Percentiles rank a stretch among this genome's conserved stretches.
Evolutionary conservation across 164 flowering plant genomes (phyloP).

Genomic region (Magnolia sinica): DNA sequence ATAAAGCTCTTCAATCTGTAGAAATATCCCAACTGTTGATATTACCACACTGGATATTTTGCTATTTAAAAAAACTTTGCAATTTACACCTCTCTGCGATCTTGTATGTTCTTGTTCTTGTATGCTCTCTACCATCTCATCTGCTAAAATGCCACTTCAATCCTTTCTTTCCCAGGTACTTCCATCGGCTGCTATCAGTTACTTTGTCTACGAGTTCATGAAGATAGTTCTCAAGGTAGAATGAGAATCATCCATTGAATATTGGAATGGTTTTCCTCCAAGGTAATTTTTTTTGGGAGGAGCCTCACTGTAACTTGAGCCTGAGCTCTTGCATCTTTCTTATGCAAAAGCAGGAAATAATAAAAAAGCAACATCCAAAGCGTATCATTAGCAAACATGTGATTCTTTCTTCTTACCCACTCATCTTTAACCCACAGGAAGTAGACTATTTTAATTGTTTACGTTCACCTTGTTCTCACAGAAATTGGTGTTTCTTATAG

Average conservation of each 20-base stretch:
- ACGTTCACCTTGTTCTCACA: too few relatives aligned
- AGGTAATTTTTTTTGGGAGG: neutral
- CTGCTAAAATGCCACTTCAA: neutral
- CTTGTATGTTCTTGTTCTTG: too few relatives aligned
- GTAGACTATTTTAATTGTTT: too few relatives aligned
- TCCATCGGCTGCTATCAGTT: slow-evolving; percentile 90
- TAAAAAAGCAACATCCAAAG: neutral
- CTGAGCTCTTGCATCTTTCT: neutral
- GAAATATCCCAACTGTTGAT: too few relatives aligned
- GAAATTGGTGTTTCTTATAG: too few relatives aligned
- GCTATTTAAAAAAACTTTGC: too few relatives aligned
- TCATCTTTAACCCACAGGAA: too few relatives aligned
- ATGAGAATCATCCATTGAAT: slow-evolving; percentile 20
- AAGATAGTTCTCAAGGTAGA: slow-evolving; percentile 87
- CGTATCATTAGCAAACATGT: neutral
- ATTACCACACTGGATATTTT: too few relatives aligned
- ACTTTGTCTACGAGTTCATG: slow-evolving; percentile 87
- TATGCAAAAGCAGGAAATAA: neutral
- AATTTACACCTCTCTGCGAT: too few relatives aligned
- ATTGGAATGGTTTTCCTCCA: neutral
- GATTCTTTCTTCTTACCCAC: neutral
- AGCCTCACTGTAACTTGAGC: neutral
- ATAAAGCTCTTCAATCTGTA: too few relatives aligned
- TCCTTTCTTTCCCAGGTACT: slow-evolving; percentile 52
- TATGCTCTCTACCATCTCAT: too few relatives aligned